These are phyloP conservation scores for Coemansia sp. DNA, from an alignment of 192 early-diverging fungal species.

Conservation along the genomic window DNA sequence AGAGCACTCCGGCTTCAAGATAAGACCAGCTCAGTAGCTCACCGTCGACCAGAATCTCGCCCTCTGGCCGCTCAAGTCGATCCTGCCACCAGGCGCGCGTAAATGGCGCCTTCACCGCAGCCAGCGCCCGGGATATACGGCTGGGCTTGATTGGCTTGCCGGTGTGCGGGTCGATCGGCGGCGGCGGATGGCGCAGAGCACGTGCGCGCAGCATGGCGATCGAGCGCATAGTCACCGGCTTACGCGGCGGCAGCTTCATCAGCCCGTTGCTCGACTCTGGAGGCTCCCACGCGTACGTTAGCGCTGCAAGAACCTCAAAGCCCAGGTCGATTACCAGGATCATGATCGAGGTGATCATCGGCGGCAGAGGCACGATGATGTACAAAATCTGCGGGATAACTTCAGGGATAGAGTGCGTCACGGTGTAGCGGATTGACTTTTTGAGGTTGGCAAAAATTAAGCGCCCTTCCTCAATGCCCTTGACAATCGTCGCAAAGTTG, in stretches of 20 bases:
- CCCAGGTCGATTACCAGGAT: slow-evolving; percentile 93
- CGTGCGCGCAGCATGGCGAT: slow-evolving; percentile 68
- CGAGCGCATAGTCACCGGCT: slow-evolving; percentile 78
- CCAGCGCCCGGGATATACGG: slow-evolving; percentile 18
- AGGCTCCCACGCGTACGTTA: slow-evolving; percentile 90
- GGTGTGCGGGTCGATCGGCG: slow-evolving; percentile 55
- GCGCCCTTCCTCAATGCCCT: slow-evolving; percentile 92
- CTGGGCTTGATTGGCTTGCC: slow-evolving; percentile 49
- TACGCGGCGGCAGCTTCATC: slow-evolving; percentile 89
- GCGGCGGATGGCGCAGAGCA: slow-evolving; percentile 51
- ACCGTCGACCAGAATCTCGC: slow-evolving; percentile 84
- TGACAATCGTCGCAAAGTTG: slow-evolving; percentile 94
- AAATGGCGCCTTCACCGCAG: slow-evolving; percentile 51
- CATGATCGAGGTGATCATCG: slow-evolving; percentile 77
- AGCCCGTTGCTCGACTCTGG: slow-evolving; percentile 72
- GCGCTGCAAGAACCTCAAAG: slow-evolving; percentile 84
- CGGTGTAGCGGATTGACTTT: slow-evolving; percentile 91
- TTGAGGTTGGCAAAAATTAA: slow-evolving; percentile 95
- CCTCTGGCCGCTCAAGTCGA: slow-evolving; percentile 67
- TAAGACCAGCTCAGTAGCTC: slow-evolving; percentile 82
- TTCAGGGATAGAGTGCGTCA: slow-evolving; percentile 90
- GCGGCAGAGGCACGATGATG: slow-evolving; percentile 82
- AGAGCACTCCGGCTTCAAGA: slow-evolving; percentile 80
- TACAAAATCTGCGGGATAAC: slow-evolving; percentile 84
- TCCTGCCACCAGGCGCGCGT: slow-evolving; percentile 63